phyloP scores from a whole-genome alignment of 805 yeast genomes.

The Yamadazyma paraphyllophila region DNA sequence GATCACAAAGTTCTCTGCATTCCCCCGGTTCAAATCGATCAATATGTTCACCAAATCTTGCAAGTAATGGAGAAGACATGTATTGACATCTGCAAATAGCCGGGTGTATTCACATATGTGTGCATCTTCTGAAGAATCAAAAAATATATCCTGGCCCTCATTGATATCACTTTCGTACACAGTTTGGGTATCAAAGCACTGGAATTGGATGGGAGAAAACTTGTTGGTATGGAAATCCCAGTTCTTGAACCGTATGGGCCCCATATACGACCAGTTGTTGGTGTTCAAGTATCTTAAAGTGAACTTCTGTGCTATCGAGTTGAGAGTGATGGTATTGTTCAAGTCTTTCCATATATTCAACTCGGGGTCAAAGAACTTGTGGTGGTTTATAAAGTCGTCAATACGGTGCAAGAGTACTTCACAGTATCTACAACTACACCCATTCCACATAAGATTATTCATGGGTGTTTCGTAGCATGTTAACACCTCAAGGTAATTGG shows the following conservation, averaged over 20 bases:
- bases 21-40: constrained; percentile 37
- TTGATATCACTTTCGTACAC: constrained; percentile 39
- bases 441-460: constrained; percentile 75
- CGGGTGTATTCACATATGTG: constrained; percentile 7
- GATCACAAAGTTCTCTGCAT: constrained; percentile 36
- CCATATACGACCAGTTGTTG: constrained; percentile 12
- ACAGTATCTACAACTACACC: constrained; percentile 66
- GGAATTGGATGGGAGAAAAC: constrained; percentile 24
- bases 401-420: constrained; percentile 45
- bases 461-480: constrained; percentile 69
- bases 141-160: constrained; percentile 26
- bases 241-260: not conserved
- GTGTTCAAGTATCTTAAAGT: constrained; percentile 4
- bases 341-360: constrained; percentile 55
- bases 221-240: constrained; percentile 14
- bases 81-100: constrained; percentile 13
- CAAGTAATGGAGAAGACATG: constrained; percentile 34
- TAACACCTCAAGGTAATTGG: constrained; percentile 57
- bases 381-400: constrained; percentile 63
- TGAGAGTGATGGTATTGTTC: constrained; percentile 56
- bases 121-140: constrained; percentile 9
- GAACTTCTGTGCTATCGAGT: constrained; percentile 42
- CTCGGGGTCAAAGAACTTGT: constrained; percentile 52
- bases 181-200: constrained; percentile 31
- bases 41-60: constrained; percentile 30